Evolutionary conservation across 2,329 filamentous ascomycete species (phyloP), one percentile per base, ranked within the genome.

Genomic region (Hymenoscyphus occultus): DNA sequence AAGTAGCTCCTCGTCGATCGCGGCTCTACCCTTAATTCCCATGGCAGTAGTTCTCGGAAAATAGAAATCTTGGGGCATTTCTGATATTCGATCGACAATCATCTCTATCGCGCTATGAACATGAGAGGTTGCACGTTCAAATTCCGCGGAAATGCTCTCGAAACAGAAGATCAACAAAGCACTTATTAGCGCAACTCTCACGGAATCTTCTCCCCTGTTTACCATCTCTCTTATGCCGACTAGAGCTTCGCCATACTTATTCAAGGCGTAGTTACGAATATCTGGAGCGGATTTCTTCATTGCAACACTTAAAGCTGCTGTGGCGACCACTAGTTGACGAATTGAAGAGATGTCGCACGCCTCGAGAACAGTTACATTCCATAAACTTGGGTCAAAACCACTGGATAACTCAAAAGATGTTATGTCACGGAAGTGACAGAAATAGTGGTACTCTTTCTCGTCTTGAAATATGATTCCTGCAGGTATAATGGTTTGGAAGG

Each of bases 101-200:
- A 71, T 62, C 10, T 67, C 67, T 14, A 70, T 57, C 7, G 70
- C 64, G 45, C 65, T 65, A 51, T 67, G 65, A 4, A 70, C 59
- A 45, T 69, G 68, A 12, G 60, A 63, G 16, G 71, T 64, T 9
- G 68, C 69, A 39, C 65, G 63, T 32, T 51, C 42, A 6, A 67
- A 42, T 59, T 71, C 70, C 10, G 68, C 67, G 28, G 70, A 67
- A 48, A 71, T 62, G 54, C 63, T 70, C 42, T 72, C 70, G 62
- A 72, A 60, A n/a, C 70, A 70, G 56, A 68, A 71, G 19, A 72
- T 72, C 5, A 72, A 66, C 13, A 72, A 64, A n/a, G 69, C 66
- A 31, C 69, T 69, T 39, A 72, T 69, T 4, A 71, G 62, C 7
- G 67, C 60, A 12, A 67, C 67, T 56, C 71, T 61, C 45, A 69